Evolutionary conservation across 345 rosid genomes (phyloP), one percentile per base, ranked within the genome.

Genomic region (Carallia pectinifolia): DNA sequence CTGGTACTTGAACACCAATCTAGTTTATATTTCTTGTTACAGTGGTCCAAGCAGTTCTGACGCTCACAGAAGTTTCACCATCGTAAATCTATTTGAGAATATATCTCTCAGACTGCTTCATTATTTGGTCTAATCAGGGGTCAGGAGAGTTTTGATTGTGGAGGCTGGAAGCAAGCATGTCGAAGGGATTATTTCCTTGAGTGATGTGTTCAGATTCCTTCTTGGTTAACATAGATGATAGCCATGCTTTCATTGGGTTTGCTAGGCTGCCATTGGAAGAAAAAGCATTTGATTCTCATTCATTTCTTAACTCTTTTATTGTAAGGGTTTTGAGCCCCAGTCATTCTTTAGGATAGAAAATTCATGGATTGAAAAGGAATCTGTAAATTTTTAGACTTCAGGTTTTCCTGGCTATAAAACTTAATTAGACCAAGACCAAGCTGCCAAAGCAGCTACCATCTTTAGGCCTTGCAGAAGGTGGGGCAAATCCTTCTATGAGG

Each of bases 81-180:
- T 13, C 16, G 5, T 2, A 13, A 56, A 9, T 15, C 15, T 56
- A 9, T 30, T 27, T 56, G 60, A 44, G 6, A 19, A 44, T 23
- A 13, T 0, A 10, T 10, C 33, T 34, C 17, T 15, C 38, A 65
- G 29, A 34, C 55, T 67, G 60, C 66, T 19, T 67, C 50, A 4
- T 9, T 59, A 44, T 53, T 36, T 74, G 68, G 64, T 68, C 15
- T 36, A 56, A 58, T 34, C 81, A 90, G 93, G 91, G 71, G 87
- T 86, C 47, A 80, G 96, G 80, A 81, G 96, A 72, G 76, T 90
- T 50, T 80, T 90, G 68, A 81, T 88, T 47, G 96, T 90, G 78
- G 96, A 90, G 76, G 89, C 90, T 37, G 96, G 96, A 56, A 90
- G 90, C 88, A 90, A 84, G 79, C 96, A 93, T 15, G 97, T 90